Evolutionary conservation across 257 asterid species (phyloP), one percentile per base, ranked within the genome.

Genomic region (Lantana camara): DNA sequence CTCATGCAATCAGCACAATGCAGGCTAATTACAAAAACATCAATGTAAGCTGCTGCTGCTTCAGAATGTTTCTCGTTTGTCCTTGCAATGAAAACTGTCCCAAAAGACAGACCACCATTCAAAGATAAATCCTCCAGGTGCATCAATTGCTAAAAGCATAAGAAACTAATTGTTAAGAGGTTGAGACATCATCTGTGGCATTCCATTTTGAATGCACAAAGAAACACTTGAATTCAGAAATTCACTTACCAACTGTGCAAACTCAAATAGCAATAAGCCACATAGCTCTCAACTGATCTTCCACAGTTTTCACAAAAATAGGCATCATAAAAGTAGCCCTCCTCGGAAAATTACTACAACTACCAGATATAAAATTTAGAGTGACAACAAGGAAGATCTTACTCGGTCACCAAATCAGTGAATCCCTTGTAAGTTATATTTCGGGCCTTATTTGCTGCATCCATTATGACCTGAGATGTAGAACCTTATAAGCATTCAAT

Each of bases 321-420:
- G 50, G 15, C 22, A 13, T 21, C 51, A 35, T n/a, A 7, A 53
- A 58, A 63, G 15, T 24, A 59, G 35, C 29, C 14, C 23, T 54
- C 7, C 38, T 21, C 2, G 7, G 44, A 40, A n/a, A 48, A 45
- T 15, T 50, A 27, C 38, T 57, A 53, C 55, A 27, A 55, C 56
- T 23, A 50, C 23, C n/a, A 22, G 48, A 59, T 19, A 24, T 8
- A 27, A 70, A 57, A 44, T 21, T 50, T 45, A 49, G 46, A 30
- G 48, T 14, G 73, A n/a, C 57, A 77, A 54, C 61, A 27, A 32
- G 47, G 40, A 48, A 40, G 48, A 45, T 66, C 96, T 77, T 86
- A 90, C 96, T 94, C 99, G 29, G 97, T 94, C 79, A 94, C 99
- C 70, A 90, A 80, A 74, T 94, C 99, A 52, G 90, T 78, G 50